Base-by-base conservation (phyloP, 352 stramenopile species). In the Phytophthora fragariae region DNA sequence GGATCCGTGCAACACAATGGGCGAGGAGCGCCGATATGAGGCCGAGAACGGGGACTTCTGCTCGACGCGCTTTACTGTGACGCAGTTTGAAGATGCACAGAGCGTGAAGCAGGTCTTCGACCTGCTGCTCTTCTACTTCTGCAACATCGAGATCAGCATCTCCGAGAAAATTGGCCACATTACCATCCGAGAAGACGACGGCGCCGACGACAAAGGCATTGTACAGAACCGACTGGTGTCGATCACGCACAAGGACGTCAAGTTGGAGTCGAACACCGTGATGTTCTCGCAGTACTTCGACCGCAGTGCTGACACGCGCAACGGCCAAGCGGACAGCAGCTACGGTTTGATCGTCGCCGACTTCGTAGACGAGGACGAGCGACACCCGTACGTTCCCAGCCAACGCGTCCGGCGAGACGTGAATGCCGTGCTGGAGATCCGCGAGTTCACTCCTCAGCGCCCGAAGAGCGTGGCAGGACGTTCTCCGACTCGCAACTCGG, bases 131-230 rank as follows among this genome's bases (percentile, higher is more conserved):
- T 92, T 79, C 52, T 89, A 86, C 65, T 79, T 84, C 17, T 72
- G 55, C 44, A 90, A 89, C 66, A 73, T 91, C 24, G 84, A 91
- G 68, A 88, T 91, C 68, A 90, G 71, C 35, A 81, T 89, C 62
- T 84, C 84, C 7, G 82, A 91, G 63, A 77, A 77, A n/a, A 74
- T 86, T n/a, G 82, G 80, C 35, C 72, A 86, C 57, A 79, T 86
- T 37, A 89, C 78, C 10, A 79, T 87, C 35, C 80, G 82, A 15
- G 82, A 89, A 62, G 79, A 87, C 68, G 76, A 88, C 46, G 80
- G 83, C 56, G 68, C 54, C 33, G 74, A 82, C 41, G 70, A 80
- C 57, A 63, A 72, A 27, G 77, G 80, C 19, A 75, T 86, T 10
- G 65, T 75, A 5, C 78, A 90, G 68, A 80, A 86, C 54, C 78